Base-by-base conservation (phyloP, 2,329 filamentous ascomycete genomes). In the Alternaria ventricosa region DNA sequence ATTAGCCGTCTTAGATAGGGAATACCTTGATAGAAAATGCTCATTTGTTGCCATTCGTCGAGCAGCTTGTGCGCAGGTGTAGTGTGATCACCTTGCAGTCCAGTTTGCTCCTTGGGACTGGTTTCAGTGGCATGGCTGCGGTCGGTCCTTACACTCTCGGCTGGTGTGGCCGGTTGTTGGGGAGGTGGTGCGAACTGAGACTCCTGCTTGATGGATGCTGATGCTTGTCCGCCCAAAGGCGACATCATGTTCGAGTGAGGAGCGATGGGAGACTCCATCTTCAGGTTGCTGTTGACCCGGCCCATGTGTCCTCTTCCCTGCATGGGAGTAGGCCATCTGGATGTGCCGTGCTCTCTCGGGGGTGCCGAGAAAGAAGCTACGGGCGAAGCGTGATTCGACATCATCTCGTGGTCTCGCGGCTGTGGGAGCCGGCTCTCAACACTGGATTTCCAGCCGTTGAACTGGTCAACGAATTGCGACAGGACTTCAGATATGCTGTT, bases 41-140 rank as follows among this genome's bases (percentile, higher is more conserved):
- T 82, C 72, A 77, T 75, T 9, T 72, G 84, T 59, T 33, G 92
- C 88, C 75, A 97, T 76, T 65, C 85, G 81, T 75, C 84, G 81
- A 98, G 82, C 18, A 98, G 83, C 66, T 94, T 88, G 55, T 96
- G 92, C 1, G 94, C 94, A n/a, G 93, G 88, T 0, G 94, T 97
- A 0, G 93, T 96, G 75, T 98, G 95, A 69, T 97, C 92, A 27
- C 90, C 87, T 1, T 93, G 92, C 60, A 97, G 92, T n/a, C 75
- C 76, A 9, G 58, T 67, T 51, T 69, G 75, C 22, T 77, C 74
- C 51, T 75, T 72, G 7, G 66, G 61, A 23, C 57, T 55, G 3
- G 57, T 59, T 18, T 65, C 69, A 10, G 65, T 66, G 6, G 55
- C 46, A 43, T 66, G 70, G 27, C 73, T 73, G 41, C 68, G 68